Conservation (phyloP, 2,329 filamentous ascomycete species). For the Ustulina deusta region DNA sequence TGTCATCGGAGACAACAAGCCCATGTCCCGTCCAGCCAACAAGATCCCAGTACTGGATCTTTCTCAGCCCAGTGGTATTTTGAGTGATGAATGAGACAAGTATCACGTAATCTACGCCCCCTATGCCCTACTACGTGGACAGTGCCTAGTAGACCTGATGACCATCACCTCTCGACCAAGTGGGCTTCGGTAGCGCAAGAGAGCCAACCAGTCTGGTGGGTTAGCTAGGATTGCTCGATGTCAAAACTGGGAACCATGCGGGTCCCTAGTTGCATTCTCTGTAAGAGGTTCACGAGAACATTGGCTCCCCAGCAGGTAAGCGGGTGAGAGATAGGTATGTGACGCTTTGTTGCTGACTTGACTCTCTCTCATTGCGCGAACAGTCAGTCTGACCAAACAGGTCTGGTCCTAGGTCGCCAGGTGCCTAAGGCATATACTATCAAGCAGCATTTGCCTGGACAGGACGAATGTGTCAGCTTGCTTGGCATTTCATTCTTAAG, state of each 20-base stretch:
- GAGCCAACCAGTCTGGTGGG: slow-evolving; percentile 31
- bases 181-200: slow-evolving; percentile 24
- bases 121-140: slow-evolving; percentile 14
- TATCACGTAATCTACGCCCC: slow-evolving; percentile 12
- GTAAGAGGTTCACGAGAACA: slow-evolving; percentile 7
- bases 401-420: not conserved
- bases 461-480: slow-evolving; percentile 5
- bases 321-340: not conserved
- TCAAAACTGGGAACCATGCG: slow-evolving; percentile 18
- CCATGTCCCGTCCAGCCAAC: not conserved
- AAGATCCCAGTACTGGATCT: not conserved
- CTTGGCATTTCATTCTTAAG: not conserved
- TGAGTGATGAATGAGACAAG: not conserved
- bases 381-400: not conserved
- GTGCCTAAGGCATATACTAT: not conserved
- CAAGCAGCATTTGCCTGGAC: slow-evolving; percentile 4
- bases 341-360: not conserved
- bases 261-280: slow-evolving; percentile 23
- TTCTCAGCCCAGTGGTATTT: too few relatives aligned
- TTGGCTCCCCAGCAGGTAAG: slow-evolving; percentile 13
- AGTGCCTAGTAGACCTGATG: slow-evolving; percentile 20
- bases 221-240: not conserved
- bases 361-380: slow-evolving; percentile 4
- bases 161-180: slow-evolving; percentile 24
- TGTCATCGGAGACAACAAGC: not conserved